Percentiles rank a stretch among this genome's conserved stretches.
These are phyloP conservation scores for Nannochloris sp. DNA, from an alignment of 139 green algal species.

Conservation along the genomic window DNA sequence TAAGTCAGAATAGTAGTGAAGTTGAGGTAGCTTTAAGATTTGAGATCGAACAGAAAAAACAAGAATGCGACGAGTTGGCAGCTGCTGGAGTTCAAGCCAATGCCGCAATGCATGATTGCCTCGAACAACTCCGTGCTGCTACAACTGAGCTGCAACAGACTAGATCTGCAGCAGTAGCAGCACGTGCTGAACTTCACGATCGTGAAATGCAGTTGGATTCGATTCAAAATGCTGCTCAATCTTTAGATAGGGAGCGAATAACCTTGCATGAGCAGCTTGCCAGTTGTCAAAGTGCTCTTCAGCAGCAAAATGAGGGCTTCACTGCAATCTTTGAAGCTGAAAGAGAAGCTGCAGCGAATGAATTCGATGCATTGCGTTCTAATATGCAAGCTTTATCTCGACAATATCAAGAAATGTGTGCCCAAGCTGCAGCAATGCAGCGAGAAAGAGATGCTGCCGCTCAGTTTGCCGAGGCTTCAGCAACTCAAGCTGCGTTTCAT, in stretches of 20 bases:
- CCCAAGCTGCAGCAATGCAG: neutral
- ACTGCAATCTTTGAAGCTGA: neutral
- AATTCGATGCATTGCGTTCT: neutral
- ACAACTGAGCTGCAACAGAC: neutral
- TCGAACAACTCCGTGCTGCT: neutral
- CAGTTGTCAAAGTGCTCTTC: neutral
- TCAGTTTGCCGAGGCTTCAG: conserved; percentile 22
- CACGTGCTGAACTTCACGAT: neutral
- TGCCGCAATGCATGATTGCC: neutral
- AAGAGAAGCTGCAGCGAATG: neutral
- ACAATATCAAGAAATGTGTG: neutral
- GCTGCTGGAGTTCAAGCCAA: neutral
- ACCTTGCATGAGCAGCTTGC: neutral
- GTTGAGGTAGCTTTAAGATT: neutral
- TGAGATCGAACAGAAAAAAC: conserved; percentile 28
- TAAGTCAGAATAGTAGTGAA: neutral
- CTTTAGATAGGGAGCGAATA: neutral
- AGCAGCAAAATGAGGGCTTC: neutral
- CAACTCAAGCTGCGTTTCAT: conserved; percentile 4
- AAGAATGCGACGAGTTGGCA: conserved; percentile 33
- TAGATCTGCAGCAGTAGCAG: neutral
- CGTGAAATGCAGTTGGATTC: conserved; percentile 15
- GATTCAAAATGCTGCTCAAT: neutral
- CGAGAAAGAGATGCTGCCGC: conserved; percentile 1
- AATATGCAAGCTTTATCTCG: neutral